Percentiles rank a stretch among this genome's conserved stretches.
Evolutionary conservation across 163 green algal genomes (phyloP).

Genomic region (Volvox carteri): DNA sequence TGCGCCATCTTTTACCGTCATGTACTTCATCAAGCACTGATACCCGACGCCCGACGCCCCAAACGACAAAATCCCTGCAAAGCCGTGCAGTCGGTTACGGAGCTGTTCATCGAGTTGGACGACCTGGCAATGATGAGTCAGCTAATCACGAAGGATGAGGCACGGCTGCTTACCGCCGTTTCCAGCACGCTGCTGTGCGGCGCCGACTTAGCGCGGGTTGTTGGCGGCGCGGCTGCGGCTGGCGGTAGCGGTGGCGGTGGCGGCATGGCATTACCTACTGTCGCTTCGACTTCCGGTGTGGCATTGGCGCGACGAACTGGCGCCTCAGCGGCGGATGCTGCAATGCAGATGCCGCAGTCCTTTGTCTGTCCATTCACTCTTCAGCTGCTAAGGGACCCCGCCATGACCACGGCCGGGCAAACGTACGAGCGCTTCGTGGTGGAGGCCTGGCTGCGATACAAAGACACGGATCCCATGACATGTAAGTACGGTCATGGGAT

Average conservation of each 20-base stretch:
- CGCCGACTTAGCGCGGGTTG: no score
- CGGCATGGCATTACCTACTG: neutral
- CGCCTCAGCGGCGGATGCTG: no score
- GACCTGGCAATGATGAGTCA: neutral
- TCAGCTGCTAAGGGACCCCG: neutral
- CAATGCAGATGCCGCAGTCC: neutral
- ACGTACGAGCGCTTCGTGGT: conserved; percentile 9
- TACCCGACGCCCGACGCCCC: no score
- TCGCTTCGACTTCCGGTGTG: neutral
- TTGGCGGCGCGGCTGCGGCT: no score
- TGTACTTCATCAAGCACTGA: no score
- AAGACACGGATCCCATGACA: neutral
- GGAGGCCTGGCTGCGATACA: neutral
- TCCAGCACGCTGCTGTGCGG: neutral
- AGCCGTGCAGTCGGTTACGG: neutral
- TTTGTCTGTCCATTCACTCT: neutral
- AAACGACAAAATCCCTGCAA: no score
- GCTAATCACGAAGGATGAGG: neutral
- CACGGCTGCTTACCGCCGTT: neutral
- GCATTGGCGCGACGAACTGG: neutral
- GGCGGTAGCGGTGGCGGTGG: no score
- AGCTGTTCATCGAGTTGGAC: neutral
- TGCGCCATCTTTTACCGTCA: no score
- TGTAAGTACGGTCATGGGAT: conserved; percentile 27
- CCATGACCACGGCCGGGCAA: neutral